A percentile compares a stretch with the other conserved stretches of the same genome.
These are phyloP conservation scores for Venturia pyrina DNA, from an alignment of 2,329 filamentous ascomycete genomes.

Conservation along the genomic window DNA sequence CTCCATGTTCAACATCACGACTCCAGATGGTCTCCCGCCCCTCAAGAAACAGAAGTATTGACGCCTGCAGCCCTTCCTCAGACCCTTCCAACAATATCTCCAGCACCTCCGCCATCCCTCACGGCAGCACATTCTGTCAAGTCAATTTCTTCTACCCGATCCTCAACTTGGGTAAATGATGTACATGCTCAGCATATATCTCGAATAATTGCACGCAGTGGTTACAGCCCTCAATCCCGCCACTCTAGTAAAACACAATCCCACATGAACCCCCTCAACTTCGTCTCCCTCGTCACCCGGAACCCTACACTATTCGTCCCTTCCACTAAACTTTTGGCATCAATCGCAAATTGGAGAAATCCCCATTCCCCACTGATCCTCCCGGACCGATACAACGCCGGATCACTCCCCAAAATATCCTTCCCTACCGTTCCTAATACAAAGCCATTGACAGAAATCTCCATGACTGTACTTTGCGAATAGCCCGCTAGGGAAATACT, in stretches of 20 bases:
- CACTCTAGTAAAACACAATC: not conserved
- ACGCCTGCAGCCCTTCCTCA: slow-evolving; percentile 7
- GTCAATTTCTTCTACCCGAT: not conserved
- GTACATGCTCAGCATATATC: not conserved
- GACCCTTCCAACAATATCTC: not conserved
- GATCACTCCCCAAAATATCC: slow-evolving; percentile 28
- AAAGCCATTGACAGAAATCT: slow-evolving; percentile 32
- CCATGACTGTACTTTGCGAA: slow-evolving; percentile 30
- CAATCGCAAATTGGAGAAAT: slow-evolving; percentile 30
- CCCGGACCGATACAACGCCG: slow-evolving; percentile 37
- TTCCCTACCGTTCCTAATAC: slow-evolving; percentile 33
- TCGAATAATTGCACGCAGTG: not conserved
- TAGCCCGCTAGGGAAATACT: slow-evolving; percentile 21
- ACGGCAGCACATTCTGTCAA: not conserved
- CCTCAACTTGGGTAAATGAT: not conserved
- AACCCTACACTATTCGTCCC: slow-evolving; percentile 11
- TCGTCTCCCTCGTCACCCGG: not conserved
- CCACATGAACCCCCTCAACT: not conserved
- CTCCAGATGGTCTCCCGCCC: not conserved
- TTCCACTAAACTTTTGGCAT: slow-evolving; percentile 15
- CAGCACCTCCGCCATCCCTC: not conserved
- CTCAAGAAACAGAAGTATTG: not conserved
- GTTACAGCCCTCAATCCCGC: not conserved
- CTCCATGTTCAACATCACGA: not conserved
- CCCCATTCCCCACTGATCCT: slow-evolving; percentile 40